Evolutionary conservation across 805 yeast genomes (phyloP).

Genomic region (Candida caryicola): DNA sequence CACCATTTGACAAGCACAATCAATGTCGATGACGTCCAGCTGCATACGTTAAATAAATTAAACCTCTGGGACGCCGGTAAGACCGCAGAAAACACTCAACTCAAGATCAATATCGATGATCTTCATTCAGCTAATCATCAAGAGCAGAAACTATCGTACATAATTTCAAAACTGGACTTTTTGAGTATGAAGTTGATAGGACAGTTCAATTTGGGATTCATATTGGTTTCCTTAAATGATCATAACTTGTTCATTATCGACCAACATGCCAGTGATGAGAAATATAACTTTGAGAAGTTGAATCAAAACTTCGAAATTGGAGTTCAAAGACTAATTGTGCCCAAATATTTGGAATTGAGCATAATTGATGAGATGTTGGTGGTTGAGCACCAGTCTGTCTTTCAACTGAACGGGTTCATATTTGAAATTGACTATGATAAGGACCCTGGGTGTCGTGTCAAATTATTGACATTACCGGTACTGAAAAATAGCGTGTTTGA

Average conservation of each 20-base stretch:
- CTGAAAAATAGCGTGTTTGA: slow-evolving; percentile 70
- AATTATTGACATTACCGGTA: slow-evolving; percentile 63
- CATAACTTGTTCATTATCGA: slow-evolving; percentile 81
- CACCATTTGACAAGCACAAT: slow-evolving; percentile 1
- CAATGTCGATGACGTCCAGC: neutral
- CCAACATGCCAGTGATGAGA: slow-evolving; percentile 98
- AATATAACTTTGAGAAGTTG: slow-evolving; percentile 78
- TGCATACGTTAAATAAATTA: neutral
- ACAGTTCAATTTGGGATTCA: slow-evolving; percentile 93
- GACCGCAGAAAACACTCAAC: neutral
- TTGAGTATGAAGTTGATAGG: slow-evolving; percentile 76
- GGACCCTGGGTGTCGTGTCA: slow-evolving; percentile 56
- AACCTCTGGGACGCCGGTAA: neutral
- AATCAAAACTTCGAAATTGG: slow-evolving; percentile 50
- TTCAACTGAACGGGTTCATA: slow-evolving; percentile 73
- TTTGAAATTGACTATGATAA: slow-evolving; percentile 48
- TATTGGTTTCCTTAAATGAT: slow-evolving; percentile 59
- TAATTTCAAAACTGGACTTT: slow-evolving; percentile 72
- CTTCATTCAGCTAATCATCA: slow-evolving; percentile 49
- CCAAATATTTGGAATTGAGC: slow-evolving; percentile 62
- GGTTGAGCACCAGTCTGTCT: slow-evolving; percentile 53
- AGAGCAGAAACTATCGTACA: slow-evolving; percentile 55
- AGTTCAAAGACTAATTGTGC: slow-evolving; percentile 64
- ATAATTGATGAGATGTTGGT: slow-evolving; percentile 77
- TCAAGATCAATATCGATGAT: slow-evolving; percentile 30